phyloP scores from a whole-genome alignment of 192 early-diverging fungal genomes.

The Coemansia sp. region DNA sequence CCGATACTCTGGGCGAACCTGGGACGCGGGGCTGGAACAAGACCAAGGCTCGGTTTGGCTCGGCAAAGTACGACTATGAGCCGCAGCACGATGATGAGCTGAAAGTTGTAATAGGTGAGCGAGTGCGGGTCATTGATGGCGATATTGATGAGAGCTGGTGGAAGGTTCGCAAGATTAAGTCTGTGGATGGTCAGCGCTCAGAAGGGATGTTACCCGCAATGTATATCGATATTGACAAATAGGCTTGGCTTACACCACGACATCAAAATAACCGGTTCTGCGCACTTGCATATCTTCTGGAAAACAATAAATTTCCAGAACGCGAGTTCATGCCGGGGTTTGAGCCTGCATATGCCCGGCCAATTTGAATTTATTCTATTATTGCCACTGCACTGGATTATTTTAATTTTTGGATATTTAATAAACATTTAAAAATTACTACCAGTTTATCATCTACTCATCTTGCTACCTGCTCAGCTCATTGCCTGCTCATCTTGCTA shows the following conservation, averaged over 20 bases:
- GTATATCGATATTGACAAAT: conserved; percentile 52
- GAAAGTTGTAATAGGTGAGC: conserved; percentile 21
- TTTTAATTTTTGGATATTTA: too few species aligned
- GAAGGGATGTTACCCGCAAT: conserved; percentile 49
- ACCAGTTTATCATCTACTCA: too few species aligned
- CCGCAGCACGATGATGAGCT: conserved; percentile 51
- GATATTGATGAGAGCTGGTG: conserved; percentile 52
- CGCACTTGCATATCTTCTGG: too few species aligned
- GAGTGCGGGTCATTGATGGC: conserved; percentile 44
- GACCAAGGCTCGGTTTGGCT: conserved; percentile 38
- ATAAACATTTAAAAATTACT: too few species aligned
- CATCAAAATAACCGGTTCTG: too few species aligned
- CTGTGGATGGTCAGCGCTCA: neutral
- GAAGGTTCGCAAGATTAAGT: conserved; percentile 29
- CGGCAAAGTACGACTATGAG: conserved; percentile 45
- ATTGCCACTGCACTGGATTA: too few species aligned
- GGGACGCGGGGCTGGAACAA: conserved; percentile 44
- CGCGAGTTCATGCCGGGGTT: too few species aligned
- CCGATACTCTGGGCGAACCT: conserved; percentile 28
- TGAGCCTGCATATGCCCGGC: too few species aligned
- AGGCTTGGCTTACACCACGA: neutral
- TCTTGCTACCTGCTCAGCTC: too few species aligned
- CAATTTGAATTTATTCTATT: too few species aligned
- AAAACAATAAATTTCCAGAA: too few species aligned
- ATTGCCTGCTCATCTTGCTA: too few species aligned